phyloP scores from a whole-genome alignment of 352 stramenopile genomes.

The Phytophthora pluvialis region DNA sequence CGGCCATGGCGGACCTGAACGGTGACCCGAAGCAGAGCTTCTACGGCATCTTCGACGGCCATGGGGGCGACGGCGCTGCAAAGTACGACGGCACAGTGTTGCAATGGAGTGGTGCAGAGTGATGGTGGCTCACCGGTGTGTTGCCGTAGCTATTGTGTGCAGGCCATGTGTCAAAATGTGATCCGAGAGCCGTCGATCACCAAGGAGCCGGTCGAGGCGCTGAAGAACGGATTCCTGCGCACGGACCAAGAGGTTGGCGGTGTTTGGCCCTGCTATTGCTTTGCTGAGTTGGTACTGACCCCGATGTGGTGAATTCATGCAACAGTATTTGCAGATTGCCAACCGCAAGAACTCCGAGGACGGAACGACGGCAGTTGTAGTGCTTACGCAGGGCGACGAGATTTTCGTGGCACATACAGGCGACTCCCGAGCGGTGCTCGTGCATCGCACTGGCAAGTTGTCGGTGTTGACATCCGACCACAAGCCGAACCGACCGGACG shows the following conservation, averaged over 20 bases:
- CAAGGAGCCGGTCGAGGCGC: slow-evolving; percentile 67
- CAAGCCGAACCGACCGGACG: slow-evolving; percentile 92
- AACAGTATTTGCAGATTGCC: slow-evolving; percentile 84
- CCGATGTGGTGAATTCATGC: neutral
- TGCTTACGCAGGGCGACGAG: slow-evolving; percentile 74
- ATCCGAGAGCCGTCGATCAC: slow-evolving; percentile 72
- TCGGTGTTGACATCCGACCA: slow-evolving; percentile 89
- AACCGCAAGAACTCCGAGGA: slow-evolving; percentile 86
- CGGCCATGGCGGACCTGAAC: slow-evolving; percentile 76
- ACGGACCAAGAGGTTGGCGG: slow-evolving; percentile 75
- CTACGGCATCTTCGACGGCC: slow-evolving; percentile 94
- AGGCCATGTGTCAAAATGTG: slow-evolving; percentile 84
- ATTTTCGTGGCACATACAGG: slow-evolving; percentile 92
- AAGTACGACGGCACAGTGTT: slow-evolving; percentile 55
- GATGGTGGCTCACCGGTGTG: slow-evolving; percentile 1
- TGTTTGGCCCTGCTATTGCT: neutral
- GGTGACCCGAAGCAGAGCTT: slow-evolving; percentile 86
- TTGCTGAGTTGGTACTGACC: neutral
- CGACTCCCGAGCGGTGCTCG: slow-evolving; percentile 90
- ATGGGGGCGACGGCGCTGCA: slow-evolving; percentile 89
- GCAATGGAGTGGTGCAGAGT: slow-evolving; percentile 6
- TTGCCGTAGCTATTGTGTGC: slow-evolving; percentile 73
- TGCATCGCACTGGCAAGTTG: slow-evolving; percentile 79
- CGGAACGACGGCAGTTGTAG: slow-evolving; percentile 90
- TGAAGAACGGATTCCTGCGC: slow-evolving; percentile 83